Evolutionary conservation across 441 rosid genomes (phyloP).

Genomic region (Brassica hybrid): DNA sequence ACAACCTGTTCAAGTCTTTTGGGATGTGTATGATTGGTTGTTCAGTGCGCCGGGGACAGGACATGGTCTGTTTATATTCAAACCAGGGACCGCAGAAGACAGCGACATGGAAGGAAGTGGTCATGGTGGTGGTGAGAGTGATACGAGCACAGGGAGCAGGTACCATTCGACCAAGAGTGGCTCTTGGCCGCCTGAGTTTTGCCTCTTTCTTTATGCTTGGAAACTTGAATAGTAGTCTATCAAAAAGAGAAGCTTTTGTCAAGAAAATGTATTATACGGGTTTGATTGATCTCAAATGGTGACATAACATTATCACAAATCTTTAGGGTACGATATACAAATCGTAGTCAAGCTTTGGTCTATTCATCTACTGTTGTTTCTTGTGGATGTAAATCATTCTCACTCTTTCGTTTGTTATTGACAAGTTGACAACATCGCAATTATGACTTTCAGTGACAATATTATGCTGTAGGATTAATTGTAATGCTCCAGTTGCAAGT

Average conservation of each 20-base stretch:
- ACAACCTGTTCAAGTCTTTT: conserved; percentile 65
- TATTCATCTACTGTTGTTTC: conserved; percentile 15
- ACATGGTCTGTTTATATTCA: conserved; percentile 68
- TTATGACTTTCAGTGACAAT: not conserved
- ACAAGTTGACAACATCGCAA: conserved; percentile 2
- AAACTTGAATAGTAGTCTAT: conserved; percentile 53
- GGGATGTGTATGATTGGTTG: conserved; percentile 83
- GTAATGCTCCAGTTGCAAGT: conserved; percentile 1
- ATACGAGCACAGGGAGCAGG: conserved; percentile 50
- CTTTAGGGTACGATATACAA: conserved; percentile 4
- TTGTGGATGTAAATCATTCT: conserved; percentile 25
- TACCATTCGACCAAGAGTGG: conserved; percentile 47
- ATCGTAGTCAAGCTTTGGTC: conserved; percentile 16
- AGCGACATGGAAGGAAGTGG: conserved; percentile 60
- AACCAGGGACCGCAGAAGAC: conserved; percentile 53
- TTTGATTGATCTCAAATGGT: conserved; percentile 2
- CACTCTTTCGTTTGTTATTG: not conserved
- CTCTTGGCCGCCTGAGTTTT: conserved; percentile 50
- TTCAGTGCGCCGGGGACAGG: conserved; percentile 61
- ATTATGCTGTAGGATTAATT: conserved; percentile 2
- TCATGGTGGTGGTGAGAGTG: conserved; percentile 56
- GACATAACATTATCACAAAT: conserved; percentile 6
- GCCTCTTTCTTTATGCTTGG: conserved; percentile 70
- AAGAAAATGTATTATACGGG: not conserved
- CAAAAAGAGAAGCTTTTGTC: conserved; percentile 9